Conservation (phyloP, 768 basidiomycete species). For the Amanita exitialis region DNA sequence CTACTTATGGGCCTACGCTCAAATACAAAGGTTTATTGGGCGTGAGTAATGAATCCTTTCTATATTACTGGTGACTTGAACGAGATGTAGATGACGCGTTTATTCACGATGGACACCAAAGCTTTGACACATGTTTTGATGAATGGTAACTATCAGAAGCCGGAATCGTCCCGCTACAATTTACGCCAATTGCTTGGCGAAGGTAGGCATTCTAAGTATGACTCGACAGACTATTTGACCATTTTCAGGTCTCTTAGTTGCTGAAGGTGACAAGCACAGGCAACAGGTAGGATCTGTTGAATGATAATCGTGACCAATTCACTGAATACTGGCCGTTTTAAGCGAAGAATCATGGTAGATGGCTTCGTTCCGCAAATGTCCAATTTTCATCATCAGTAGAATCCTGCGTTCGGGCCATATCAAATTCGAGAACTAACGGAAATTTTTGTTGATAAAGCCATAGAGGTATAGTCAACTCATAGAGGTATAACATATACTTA, state of each 20-base stretch:
- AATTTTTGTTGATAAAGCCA: constrained; percentile 47
- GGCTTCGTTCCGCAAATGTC: neutral
- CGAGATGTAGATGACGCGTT: constrained; percentile 20
- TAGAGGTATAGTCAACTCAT: constrained; percentile 25
- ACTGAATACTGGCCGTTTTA: neutral
- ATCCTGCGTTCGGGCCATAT: constrained; percentile 54
- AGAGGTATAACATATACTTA: neutral
- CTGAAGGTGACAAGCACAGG: constrained; percentile 36
- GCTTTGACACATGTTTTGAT: constrained; percentile 57
- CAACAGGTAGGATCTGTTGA: constrained; percentile 24
- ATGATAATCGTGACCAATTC: neutral
- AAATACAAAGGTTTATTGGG: constrained; percentile 33
- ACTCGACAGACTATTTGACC: neutral
- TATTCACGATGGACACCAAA: constrained; percentile 51
- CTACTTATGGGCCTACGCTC: constrained; percentile 36
- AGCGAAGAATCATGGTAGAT: constrained; percentile 36
- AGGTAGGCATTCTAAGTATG: constrained; percentile 14
- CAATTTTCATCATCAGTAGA: constrained; percentile 22
- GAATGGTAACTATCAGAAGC: constrained; percentile 50
- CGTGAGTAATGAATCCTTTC: constrained; percentile 19
- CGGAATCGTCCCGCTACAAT: constrained; percentile 24
- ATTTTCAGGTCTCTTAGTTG: constrained; percentile 37
- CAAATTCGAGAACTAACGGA: constrained; percentile 49
- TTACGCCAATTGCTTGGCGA: constrained; percentile 33
- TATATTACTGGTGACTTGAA: neutral